phyloP scores from a whole-genome alignment of 1,139 yeast genomes.

The Hanseniaspora uvarum region DNA sequence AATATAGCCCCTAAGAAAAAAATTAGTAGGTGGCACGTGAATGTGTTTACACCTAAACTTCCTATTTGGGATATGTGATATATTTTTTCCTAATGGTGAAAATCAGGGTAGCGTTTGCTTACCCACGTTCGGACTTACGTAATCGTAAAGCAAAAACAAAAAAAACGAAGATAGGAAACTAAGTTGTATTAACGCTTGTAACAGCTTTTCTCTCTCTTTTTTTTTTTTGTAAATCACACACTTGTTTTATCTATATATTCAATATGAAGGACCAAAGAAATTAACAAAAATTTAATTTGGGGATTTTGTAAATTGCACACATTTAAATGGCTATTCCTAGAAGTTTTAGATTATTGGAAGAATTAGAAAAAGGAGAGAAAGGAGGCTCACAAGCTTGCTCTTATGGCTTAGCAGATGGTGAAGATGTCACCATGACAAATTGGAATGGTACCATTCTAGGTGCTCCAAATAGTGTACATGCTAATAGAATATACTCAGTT shows the following conservation, averaged over 20 bases:
- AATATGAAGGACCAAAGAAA: not conserved
- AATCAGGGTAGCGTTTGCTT: not conserved
- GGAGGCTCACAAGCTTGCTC: constrained; percentile 98
- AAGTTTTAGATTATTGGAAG: constrained; percentile 86
- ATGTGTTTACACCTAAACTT: not conserved
- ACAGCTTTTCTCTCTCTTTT: not conserved
- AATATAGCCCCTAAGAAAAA: too few species aligned
- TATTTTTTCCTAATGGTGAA: not conserved
- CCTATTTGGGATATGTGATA: not conserved
- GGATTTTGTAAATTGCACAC: too few species aligned
- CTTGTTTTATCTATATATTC: too few species aligned
- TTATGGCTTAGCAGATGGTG: constrained; percentile 78
- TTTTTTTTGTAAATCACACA: not conserved
- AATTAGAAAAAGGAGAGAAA: constrained; percentile 94
- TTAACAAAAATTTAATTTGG: too few species aligned
- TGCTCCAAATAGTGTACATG: constrained; percentile 91
- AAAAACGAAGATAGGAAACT: not conserved
- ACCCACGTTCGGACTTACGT: not conserved
- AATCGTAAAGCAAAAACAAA: not conserved
- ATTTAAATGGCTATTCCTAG: constrained; percentile 44
- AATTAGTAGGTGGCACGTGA: too few species aligned
- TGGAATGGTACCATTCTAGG: constrained; percentile 97
- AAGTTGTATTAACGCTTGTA: too few species aligned
- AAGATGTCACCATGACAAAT: constrained; percentile 79
- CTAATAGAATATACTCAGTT: constrained; percentile 82